These are phyloP conservation scores for Stephanodiscus triporus DNA, from an alignment of 108 stramenopile genomes.

Conservation along the genomic window DNA sequence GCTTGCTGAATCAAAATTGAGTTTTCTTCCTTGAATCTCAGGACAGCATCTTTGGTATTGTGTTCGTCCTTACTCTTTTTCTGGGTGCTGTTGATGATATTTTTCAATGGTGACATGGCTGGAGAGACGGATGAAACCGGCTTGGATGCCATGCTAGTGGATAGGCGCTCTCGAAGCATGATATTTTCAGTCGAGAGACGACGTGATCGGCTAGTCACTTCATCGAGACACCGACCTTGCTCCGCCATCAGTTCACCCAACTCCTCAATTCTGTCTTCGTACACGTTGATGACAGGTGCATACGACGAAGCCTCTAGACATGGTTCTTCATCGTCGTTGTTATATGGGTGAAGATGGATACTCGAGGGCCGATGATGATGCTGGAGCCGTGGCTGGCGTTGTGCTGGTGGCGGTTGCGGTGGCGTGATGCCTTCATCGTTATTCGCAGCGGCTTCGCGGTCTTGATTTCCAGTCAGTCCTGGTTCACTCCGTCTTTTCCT, in stretches of 20 bases:
- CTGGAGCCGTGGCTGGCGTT: neutral
- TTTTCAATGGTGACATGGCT: slow-evolving; percentile 18
- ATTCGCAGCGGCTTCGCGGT: neutral
- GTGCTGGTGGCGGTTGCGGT: neutral
- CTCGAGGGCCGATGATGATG: neutral
- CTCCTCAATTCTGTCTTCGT: slow-evolving; percentile 37
- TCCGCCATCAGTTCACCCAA: slow-evolving; percentile 32
- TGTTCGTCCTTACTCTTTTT: neutral
- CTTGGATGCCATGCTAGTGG: slow-evolving; percentile 18
- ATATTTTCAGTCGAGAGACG: slow-evolving; percentile 34
- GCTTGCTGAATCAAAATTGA: slow-evolving; percentile 33
- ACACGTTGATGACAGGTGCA: slow-evolving; percentile 6
- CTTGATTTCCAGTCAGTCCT: neutral
- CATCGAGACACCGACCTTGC: slow-evolving; percentile 43
- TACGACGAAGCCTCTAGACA: neutral
- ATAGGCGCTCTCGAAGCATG: slow-evolving; percentile 32
- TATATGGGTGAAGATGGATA: neutral
- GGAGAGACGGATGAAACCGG: neutral
- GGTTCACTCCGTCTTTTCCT: neutral
- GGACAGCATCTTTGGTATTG: neutral
- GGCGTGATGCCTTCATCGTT: neutral
- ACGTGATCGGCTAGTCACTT: slow-evolving; percentile 25
- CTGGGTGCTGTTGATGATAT: slow-evolving; percentile 14
- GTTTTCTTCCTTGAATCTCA: slow-evolving; percentile 40
- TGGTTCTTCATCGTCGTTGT: neutral